A percentile compares a stretch with the other conserved stretches of the same genome.
phyloP scores from a whole-genome alignment of 192 early-diverging fungal species.

The Spizellomyces sp. region DNA sequence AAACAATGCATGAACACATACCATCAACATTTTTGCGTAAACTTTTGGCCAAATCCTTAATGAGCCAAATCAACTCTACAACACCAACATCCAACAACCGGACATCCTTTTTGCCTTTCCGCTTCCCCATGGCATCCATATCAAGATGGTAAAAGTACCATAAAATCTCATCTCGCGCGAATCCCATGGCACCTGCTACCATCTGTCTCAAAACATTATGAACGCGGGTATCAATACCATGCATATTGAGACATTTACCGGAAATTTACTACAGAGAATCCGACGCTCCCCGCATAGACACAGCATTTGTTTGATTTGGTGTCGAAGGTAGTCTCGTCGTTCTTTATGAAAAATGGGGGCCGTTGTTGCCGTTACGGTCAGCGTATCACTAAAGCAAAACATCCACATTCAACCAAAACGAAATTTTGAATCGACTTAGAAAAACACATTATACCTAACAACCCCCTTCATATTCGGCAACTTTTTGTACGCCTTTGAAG shows the following conservation, averaged over 20 bases:
- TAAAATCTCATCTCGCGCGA: slow-evolving; percentile 34
- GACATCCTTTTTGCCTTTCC: slow-evolving; percentile 25
- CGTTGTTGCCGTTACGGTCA: slow-evolving; percentile 1
- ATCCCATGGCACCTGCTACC: slow-evolving; percentile 23
- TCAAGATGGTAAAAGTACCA: slow-evolving; percentile 46
- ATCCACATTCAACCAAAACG: too few relatives aligned
- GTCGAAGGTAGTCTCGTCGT: slow-evolving; percentile 32
- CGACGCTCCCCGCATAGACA: slow-evolving; percentile 18
- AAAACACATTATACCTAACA: background rate
- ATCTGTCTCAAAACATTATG: slow-evolving; percentile 1
- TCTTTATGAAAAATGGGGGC: slow-evolving; percentile 22
- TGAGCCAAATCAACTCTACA: slow-evolving; percentile 34
- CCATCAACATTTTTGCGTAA: slow-evolving; percentile 18
- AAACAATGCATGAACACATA: background rate
- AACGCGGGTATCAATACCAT: too few relatives aligned
- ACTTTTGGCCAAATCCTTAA: slow-evolving; percentile 21
- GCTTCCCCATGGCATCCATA: slow-evolving; percentile 11
- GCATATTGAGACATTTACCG: slow-evolving; percentile 4
- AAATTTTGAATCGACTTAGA: too few relatives aligned
- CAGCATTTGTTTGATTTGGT: slow-evolving; percentile 33
- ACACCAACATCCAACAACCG: slow-evolving; percentile 26
- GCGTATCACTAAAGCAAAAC: background rate
- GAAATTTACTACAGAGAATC: slow-evolving; percentile 25
- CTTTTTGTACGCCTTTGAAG: slow-evolving; percentile 21
- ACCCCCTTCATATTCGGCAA: slow-evolving; percentile 6